These are phyloP conservation scores for Nadsonia fulvescens DNA, from an alignment of 805 yeast genomes.

Conservation along the genomic window DNA sequence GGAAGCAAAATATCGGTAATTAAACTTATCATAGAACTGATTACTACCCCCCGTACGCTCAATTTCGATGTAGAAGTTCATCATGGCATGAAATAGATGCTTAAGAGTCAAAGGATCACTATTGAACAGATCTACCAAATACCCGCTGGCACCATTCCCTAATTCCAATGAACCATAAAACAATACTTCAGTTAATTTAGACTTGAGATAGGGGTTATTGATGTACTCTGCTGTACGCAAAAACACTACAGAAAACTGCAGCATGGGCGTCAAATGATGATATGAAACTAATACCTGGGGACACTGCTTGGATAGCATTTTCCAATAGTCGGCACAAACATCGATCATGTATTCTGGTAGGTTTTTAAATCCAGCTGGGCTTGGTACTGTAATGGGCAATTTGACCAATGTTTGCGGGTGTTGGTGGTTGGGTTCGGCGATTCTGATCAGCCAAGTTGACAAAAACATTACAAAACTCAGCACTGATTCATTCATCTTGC, in stretches of 20 bases:
- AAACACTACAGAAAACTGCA: conserved; percentile 56
- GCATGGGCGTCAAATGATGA: conserved; percentile 21
- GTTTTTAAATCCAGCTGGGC: conserved; percentile 33
- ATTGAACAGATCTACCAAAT: conserved; percentile 47
- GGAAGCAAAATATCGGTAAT: conserved; percentile 73
- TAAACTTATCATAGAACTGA: conserved; percentile 92
- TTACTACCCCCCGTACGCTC: conserved; percentile 92
- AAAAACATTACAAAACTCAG: conserved; percentile 68
- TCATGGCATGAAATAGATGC: conserved; percentile 60
- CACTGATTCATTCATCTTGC: conserved; percentile 40
- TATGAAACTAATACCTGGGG: conserved; percentile 33
- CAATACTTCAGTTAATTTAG: conserved; percentile 63
- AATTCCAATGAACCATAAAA: conserved; percentile 46
- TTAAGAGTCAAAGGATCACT: conserved; percentile 42
- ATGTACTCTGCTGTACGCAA: conserved; percentile 48
- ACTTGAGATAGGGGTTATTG: conserved; percentile 86
- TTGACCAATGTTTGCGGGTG: conserved; percentile 21
- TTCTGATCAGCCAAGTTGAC: conserved; percentile 48
- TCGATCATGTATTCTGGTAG: conserved; percentile 78
- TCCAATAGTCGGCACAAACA: conserved; percentile 42
- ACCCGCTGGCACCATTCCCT: conserved; percentile 30
- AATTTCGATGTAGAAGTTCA: conserved; percentile 83
- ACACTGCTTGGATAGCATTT: conserved; percentile 20
- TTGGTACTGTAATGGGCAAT: conserved; percentile 24
- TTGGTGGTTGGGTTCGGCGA: conserved; percentile 52